Evolutionary conservation across 1,284 basidiomycete species (phyloP).

Genomic region (Quambalaria eucalypti): DNA sequence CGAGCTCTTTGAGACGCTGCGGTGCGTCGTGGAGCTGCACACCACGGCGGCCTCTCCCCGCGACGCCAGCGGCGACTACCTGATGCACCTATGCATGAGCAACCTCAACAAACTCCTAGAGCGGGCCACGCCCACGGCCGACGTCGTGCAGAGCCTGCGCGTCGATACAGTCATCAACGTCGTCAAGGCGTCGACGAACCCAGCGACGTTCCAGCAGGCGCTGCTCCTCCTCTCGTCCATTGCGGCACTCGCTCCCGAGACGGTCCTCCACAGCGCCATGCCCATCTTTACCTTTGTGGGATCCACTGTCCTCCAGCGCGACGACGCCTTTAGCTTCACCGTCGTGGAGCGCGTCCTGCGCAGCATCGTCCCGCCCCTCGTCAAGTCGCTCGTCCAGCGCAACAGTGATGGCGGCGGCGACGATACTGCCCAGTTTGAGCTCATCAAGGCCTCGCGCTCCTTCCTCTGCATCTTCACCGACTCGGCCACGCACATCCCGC

Average conservation of each 20-base stretch:
- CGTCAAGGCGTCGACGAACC: constrained; percentile 61
- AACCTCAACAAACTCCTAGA: constrained; percentile 59
- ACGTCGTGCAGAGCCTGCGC: constrained; percentile 28
- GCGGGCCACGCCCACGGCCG: constrained; percentile 47
- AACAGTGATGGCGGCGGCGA: constrained; percentile 13
- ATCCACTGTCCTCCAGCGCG: constrained; percentile 85
- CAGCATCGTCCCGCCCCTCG: constrained; percentile 86
- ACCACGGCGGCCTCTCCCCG: constrained; percentile 31
- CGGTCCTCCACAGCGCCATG: constrained; percentile 90
- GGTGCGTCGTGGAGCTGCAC: constrained; percentile 57
- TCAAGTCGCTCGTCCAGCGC: constrained; percentile 57
- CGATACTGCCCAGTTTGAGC: constrained; percentile 11
- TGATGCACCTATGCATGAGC: constrained; percentile 72
- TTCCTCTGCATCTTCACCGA: constrained; percentile 82
- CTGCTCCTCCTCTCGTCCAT: constrained; percentile 79
- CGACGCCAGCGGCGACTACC: constrained; percentile 69
- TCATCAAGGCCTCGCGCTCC: constrained; percentile 47
- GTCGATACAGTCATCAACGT: constrained; percentile 37
- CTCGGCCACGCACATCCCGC: constrained; percentile 73
- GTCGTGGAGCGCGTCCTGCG: constrained; percentile 94
- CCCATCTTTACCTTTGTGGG: constrained; percentile 99
- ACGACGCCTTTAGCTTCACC: constrained; percentile 87
- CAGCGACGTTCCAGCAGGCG: constrained; percentile 88
- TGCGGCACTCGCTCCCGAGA: constrained; percentile 74
- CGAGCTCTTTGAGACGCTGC: constrained; percentile 65